phyloP scores from a whole-genome alignment of 306 rosid species.

The Rosa multiflora region DNA sequence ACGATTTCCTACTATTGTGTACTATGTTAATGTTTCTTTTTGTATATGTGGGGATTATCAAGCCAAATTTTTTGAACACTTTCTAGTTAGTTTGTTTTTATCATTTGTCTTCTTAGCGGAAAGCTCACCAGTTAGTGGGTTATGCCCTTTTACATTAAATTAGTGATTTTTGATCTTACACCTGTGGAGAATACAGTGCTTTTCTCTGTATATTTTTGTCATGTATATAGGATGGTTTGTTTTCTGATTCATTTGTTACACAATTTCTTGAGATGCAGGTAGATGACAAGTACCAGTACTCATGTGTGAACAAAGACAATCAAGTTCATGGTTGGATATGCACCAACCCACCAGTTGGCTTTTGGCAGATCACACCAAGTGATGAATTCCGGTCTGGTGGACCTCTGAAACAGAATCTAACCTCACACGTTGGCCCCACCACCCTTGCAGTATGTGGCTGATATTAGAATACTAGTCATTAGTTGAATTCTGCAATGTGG shows the following conservation, averaged over 20 bases:
- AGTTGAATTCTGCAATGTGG: background rate
- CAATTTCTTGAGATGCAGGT: slow-evolving; percentile 36
- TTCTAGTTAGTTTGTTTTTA: background rate
- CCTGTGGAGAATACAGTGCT: no score
- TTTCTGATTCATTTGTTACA: slow-evolving; percentile 24
- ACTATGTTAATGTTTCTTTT: background rate
- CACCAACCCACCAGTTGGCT: slow-evolving; percentile 59
- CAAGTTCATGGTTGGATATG: slow-evolving; percentile 88
- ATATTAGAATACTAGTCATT: background rate
- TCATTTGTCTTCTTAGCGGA: background rate
- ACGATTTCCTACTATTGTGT: background rate
- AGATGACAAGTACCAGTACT: slow-evolving; percentile 88
- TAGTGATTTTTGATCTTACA: no score
- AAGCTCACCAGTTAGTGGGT: background rate
- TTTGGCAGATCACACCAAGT: slow-evolving; percentile 84
- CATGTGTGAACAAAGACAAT: slow-evolving; percentile 73
- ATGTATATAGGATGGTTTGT: background rate
- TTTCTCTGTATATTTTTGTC: no score
- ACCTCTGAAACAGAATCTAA: slow-evolving; percentile 79
- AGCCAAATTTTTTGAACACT: no score
- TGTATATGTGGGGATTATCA: background rate
- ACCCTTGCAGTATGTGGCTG: slow-evolving; percentile 70
- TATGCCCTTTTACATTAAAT: background rate
- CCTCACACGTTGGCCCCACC: slow-evolving; percentile 96
- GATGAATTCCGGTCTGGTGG: slow-evolving; percentile 96